Evolutionary conservation across 1,139 yeast genomes (phyloP).

Genomic region (Geotrichum cucujoidarum): DNA sequence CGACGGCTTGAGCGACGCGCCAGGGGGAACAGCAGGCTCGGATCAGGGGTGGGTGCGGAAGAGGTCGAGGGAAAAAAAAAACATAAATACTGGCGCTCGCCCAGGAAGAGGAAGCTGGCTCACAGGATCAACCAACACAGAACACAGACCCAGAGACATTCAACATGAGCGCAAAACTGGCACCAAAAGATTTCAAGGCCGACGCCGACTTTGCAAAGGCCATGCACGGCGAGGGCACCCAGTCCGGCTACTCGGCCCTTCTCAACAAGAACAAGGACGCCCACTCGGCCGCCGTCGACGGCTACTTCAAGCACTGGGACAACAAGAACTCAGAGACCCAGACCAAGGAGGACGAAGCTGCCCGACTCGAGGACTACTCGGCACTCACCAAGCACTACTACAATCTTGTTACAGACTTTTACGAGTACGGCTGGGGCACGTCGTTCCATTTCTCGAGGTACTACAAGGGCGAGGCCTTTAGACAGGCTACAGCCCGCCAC

Average conservation of each 20-base stretch:
- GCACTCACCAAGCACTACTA: conserved; percentile 92
- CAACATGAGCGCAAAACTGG: conserved; percentile 35
- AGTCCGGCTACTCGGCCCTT: conserved; percentile 72
- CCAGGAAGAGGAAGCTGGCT: too few species aligned
- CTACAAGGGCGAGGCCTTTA: conserved; percentile 88
- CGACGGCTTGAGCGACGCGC: too few species aligned
- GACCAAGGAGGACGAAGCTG: conserved; percentile 59
- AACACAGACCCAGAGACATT: conserved; percentile 5
- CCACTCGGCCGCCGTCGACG: conserved; percentile 75
- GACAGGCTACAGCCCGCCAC: conserved; percentile 93
- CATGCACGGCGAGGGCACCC: conserved; percentile 72
- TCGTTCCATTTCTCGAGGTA: conserved; percentile 95
- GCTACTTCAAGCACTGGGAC: conserved; percentile 97
- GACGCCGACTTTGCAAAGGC: conserved; percentile 68
- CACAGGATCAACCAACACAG: too few species aligned
- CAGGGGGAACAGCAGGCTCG: too few species aligned
- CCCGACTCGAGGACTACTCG: conserved; percentile 79
- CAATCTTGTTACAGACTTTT: conserved; percentile 91
- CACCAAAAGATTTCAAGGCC: conserved; percentile 37
- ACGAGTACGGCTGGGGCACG: conserved; percentile 99
- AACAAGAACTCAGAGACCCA: conserved; percentile 48
- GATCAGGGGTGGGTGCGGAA: too few species aligned
- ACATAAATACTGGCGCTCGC: too few species aligned
- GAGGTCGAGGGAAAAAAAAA: too few species aligned
- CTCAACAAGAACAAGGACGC: conserved; percentile 73